Percentiles rank a stretch among this genome's conserved stretches.
phyloP scores from a whole-genome alignment of 768 basidiomycete genomes.

The Mycena metata region DNA sequence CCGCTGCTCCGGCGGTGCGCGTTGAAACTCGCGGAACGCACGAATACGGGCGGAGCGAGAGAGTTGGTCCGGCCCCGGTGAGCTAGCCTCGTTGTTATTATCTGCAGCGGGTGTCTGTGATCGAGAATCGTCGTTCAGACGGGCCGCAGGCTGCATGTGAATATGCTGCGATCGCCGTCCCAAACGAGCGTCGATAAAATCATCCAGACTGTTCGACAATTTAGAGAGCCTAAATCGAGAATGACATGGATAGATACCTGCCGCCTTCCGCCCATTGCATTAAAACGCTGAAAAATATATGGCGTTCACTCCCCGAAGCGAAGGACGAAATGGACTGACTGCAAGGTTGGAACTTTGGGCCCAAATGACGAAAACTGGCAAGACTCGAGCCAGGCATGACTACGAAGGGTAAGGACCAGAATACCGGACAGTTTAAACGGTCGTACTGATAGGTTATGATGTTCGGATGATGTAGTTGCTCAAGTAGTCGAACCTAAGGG shows the following conservation, averaged over 20 bases:
- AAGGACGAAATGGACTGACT: conserved; percentile 62
- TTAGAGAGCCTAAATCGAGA: conserved; percentile 10
- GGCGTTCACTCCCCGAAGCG: too few species aligned
- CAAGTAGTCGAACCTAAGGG: conserved; percentile 83
- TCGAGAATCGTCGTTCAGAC: conserved; percentile 31
- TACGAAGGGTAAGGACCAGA: conserved; percentile 37
- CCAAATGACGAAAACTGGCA: conserved; percentile 91
- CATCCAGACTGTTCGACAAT: conserved; percentile 69
- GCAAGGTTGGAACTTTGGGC: conserved; percentile 87
- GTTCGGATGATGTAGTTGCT: conserved; percentile 90
- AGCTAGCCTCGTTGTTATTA: conserved; percentile 35
- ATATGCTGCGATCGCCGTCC: conserved; percentile 70
- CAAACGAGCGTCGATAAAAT: conserved; percentile 85
- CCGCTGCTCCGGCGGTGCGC: conserved; percentile 72
- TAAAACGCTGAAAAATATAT: conserved; percentile 66
- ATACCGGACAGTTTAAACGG: not conserved
- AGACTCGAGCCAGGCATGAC: conserved; percentile 92
- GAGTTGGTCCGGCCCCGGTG: conserved; percentile 52
- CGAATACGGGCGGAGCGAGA: conserved; percentile 81
- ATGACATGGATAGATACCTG: conserved; percentile 53
- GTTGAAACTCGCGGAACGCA: conserved; percentile 79
- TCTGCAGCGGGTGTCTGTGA: conserved; percentile 29
- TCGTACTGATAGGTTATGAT: conserved; percentile 91
- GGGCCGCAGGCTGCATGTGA: conserved; percentile 54
- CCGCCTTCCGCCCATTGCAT: conserved; percentile 97